These are phyloP conservation scores for Phytophthora vignae DNA, from an alignment of 352 stramenopile genomes.

Conservation along the genomic window DNA sequence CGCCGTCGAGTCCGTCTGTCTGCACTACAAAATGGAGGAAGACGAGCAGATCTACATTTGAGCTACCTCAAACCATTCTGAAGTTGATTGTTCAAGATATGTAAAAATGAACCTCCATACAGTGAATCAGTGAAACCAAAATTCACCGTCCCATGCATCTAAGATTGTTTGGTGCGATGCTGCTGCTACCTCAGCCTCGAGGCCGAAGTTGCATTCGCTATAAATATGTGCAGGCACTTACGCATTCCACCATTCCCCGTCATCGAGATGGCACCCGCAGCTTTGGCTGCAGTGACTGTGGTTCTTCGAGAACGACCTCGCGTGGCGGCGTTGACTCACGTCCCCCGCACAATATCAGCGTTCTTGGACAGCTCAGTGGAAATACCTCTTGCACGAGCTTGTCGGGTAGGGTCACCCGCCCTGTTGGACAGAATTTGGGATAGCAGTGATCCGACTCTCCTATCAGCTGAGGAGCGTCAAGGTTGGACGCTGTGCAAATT, in stretches of 20 bases:
- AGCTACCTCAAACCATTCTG: background rate
- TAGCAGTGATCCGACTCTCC: slow-evolving; percentile 19
- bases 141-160: background rate
- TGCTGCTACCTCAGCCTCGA: background rate
- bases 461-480: slow-evolving; percentile 4
- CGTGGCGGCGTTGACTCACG: slow-evolving; percentile 16
- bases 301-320: slow-evolving; percentile 20
- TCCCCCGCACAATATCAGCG: slow-evolving; percentile 12
- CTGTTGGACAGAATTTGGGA: slow-evolving; percentile 32
- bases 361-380: slow-evolving; percentile 32
- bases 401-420: slow-evolving; percentile 15
- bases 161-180: slow-evolving; percentile 7
- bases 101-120: slow-evolving; percentile 20
- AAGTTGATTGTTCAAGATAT: slow-evolving; percentile 11
- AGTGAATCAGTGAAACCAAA: slow-evolving; percentile 11
- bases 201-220: background rate
- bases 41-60: slow-evolving; percentile 75
- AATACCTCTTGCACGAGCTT: slow-evolving; percentile 29
- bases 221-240: slow-evolving; percentile 11
- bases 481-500: slow-evolving; percentile 28
- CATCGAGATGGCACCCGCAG: slow-evolving; percentile 17
- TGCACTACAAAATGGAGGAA: slow-evolving; percentile 77
- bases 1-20: slow-evolving; percentile 59
- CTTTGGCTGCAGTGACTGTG: slow-evolving; percentile 18
- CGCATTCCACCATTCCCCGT: slow-evolving; percentile 4